phyloP scores from a whole-genome alignment of 1,284 basidiomycete species.

The Sanghuangporus sanghuang region DNA sequence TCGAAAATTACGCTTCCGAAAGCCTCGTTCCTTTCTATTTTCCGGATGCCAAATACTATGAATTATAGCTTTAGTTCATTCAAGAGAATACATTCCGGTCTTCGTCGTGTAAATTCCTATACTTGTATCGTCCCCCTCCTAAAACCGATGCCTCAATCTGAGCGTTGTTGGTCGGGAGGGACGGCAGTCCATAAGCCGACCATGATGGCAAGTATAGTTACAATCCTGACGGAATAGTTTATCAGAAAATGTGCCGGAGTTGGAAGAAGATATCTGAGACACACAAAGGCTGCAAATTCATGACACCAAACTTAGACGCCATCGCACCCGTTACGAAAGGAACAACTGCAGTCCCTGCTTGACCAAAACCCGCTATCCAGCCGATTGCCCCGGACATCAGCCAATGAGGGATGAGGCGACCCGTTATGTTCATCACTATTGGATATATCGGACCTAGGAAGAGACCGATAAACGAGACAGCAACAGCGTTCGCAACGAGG shows the following conservation, averaged over 20 bases:
- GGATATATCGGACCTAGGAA: conserved; percentile 29
- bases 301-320: conserved; percentile 16
- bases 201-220: conserved; percentile 10
- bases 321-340: conserved; percentile 24
- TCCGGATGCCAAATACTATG: too few species aligned
- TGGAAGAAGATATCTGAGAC: neutral
- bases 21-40: too few species aligned
- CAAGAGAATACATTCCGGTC: too few species aligned
- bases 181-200: conserved; percentile 10
- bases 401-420: conserved; percentile 23
- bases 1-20: too few species aligned
- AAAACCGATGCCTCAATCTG: neutral
- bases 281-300: conserved; percentile 17
- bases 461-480: conserved; percentile 51
- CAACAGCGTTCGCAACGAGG: conserved; percentile 53
- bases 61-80: too few species aligned
- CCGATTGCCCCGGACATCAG: conserved; percentile 25
- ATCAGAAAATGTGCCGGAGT: neutral
- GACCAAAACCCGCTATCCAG: conserved; percentile 28
- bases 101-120: too few species aligned
- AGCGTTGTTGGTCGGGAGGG: conserved; percentile 7
- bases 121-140: neutral
- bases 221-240: neutral
- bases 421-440: conserved; percentile 25
- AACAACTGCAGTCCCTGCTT: conserved; percentile 24